Evolutionary conservation across 345 rosid genomes (phyloP).

Genomic region (Aquilaria yunnanensis): DNA sequence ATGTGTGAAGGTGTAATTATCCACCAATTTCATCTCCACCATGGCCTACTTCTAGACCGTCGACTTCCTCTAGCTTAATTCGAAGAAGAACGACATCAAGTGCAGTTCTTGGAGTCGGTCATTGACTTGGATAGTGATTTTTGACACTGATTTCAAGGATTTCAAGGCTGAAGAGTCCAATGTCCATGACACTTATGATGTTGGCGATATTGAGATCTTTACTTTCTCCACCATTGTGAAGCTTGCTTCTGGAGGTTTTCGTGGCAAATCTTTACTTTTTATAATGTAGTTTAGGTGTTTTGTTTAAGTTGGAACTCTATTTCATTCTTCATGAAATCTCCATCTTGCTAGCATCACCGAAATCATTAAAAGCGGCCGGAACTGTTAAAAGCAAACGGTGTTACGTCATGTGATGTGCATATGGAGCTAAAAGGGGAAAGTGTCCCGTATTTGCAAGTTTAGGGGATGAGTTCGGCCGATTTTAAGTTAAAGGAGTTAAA

Average conservation of each 20-base stretch:
- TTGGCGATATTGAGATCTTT: constrained; percentile 30
- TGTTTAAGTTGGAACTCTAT: not conserved
- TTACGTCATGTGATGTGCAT: no score
- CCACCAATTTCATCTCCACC: constrained; percentile 56
- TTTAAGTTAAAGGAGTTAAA: no score
- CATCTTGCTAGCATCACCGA: no score
- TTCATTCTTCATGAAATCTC: not conserved
- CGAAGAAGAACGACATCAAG: constrained; percentile 31
- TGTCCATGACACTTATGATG: constrained; percentile 42
- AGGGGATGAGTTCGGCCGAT: no score
- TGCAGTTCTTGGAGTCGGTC: constrained; percentile 18
- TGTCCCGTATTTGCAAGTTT: no score
- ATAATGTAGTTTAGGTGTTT: not conserved
- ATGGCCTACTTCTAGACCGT: constrained; percentile 34
- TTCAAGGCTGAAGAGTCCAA: constrained; percentile 63
- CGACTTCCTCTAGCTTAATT: constrained; percentile 74
- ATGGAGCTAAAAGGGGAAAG: no score
- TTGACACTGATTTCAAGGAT: constrained; percentile 84
- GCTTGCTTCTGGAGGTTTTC: constrained; percentile 14
- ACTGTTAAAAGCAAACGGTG: no score
- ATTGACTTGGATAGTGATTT: constrained; percentile 60
- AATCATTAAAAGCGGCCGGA: no score
- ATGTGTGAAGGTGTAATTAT: constrained; percentile 99
- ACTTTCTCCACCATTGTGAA: constrained; percentile 22
- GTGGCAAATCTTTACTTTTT: constrained; percentile 25